Evolutionary conservation across 768 basidiomycete genomes (phyloP).

Genomic region (Amyloporia xantha): DNA sequence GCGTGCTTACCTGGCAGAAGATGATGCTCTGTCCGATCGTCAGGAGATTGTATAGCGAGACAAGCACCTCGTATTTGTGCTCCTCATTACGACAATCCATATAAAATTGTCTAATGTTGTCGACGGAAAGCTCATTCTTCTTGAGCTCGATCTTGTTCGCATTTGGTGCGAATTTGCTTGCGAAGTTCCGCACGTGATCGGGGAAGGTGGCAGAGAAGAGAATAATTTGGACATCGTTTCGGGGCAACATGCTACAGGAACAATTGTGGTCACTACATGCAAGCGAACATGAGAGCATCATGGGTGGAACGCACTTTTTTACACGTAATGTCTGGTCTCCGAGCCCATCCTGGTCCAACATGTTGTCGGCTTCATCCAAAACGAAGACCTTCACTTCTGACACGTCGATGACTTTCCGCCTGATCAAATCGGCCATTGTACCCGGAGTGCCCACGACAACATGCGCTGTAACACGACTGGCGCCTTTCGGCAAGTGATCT

Average conservation of each 20-base stretch:
- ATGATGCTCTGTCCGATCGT: constrained; percentile 99
- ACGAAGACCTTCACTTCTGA: constrained; percentile 86
- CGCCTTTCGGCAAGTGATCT: constrained; percentile 65
- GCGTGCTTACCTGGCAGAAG: constrained; percentile 75
- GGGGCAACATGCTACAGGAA: constrained; percentile 48
- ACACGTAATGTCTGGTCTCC: constrained; percentile 91
- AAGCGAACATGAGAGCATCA: too few species aligned
- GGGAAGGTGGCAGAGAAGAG: constrained; percentile 99
- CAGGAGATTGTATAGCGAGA: constrained; percentile 81
- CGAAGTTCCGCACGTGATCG: constrained; percentile 87
- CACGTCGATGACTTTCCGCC: constrained; percentile 71
- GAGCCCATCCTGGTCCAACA: constrained; percentile 91
- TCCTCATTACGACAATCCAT: constrained; percentile 92
- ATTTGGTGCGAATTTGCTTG: constrained; percentile 84
- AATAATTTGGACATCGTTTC: constrained; percentile 66
- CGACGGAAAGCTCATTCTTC: constrained; percentile 89
- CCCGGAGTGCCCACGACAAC: constrained; percentile 96
- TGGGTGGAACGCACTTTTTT: constrained; percentile 64
- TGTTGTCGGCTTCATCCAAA: constrained; percentile 97
- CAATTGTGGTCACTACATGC: not conserved
- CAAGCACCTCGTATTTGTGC: constrained; percentile 93
- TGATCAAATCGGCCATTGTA: constrained; percentile 84
- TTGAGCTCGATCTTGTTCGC: constrained; percentile 97
- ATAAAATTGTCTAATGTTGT: constrained; percentile 94
- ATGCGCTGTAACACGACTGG: constrained; percentile 72